These are phyloP conservation scores for Vicia villosa DNA, from an alignment of 306 rosid species.

Conservation along the genomic window DNA sequence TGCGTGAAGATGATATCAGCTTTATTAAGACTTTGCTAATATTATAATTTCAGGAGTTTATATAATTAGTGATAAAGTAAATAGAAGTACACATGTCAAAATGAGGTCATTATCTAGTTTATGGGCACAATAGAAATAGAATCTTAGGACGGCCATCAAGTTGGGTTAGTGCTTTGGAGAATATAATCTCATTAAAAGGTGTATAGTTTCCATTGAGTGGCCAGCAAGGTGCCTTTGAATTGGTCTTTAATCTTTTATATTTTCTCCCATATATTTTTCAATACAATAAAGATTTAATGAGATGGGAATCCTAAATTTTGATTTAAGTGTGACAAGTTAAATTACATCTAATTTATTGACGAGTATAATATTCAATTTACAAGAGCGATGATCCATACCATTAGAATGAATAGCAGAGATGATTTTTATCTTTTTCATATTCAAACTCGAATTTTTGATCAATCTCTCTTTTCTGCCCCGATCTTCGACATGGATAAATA, in stretches of 20 bases:
- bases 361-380: no score
- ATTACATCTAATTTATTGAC: no score
- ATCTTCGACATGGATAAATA: no score
- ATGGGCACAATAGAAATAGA: constrained; percentile 47
- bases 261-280: constrained; percentile 3
- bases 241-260: constrained; percentile 33
- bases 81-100: constrained; percentile 17
- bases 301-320: no score
- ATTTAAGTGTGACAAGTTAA: no score
- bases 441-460: no score
- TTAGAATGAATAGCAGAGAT: no score
- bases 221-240: constrained; percentile 59
- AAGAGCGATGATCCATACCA: no score
- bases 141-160: constrained; percentile 77
- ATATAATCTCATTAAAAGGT: constrained; percentile 60
- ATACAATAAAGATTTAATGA: no score
- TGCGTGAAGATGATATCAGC: constrained; percentile 53
- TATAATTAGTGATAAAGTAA: background rate
- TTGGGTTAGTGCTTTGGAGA: constrained; percentile 56
- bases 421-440: no score
- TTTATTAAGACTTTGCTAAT: background rate
- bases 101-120: constrained; percentile 49
- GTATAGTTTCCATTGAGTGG: constrained; percentile 58
- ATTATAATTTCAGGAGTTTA: background rate
- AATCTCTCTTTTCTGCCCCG: no score